phyloP scores from a whole-genome alignment of 768 basidiomycete genomes.

The Mycena crocata region DNA sequence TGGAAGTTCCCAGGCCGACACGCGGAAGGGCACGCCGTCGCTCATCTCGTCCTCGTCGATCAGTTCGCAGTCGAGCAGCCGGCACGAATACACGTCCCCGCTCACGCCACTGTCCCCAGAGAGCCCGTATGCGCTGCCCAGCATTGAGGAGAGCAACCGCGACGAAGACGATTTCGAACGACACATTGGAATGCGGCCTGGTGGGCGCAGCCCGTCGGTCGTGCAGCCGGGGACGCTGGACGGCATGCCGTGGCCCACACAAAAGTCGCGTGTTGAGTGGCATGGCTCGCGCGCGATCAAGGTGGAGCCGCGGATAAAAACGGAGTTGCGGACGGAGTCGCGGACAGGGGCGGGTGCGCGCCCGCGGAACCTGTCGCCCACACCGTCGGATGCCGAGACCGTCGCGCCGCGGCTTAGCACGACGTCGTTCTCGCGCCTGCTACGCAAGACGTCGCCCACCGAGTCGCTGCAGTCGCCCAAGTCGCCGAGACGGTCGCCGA shows the following conservation, averaged over 20 bases:
- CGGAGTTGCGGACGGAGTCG: slow-evolving; percentile 10
- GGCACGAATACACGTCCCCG: slow-evolving; percentile 8
- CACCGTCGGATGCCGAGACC: slow-evolving; percentile 33
- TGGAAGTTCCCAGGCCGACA: slow-evolving; percentile 6
- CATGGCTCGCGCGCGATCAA: neutral
- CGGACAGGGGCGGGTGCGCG: neutral
- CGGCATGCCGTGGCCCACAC: slow-evolving; percentile 43
- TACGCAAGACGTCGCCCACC: slow-evolving; percentile 30
- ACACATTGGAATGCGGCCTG: neutral
- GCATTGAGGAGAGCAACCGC: slow-evolving; percentile 28
- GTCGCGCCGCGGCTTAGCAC: slow-evolving; percentile 30
- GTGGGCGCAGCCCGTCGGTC: neutral
- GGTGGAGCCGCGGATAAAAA: neutral
- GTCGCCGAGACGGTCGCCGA: slow-evolving; percentile 24
- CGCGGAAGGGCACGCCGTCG: slow-evolving; percentile 21
- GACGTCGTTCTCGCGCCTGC: slow-evolving; percentile 37
- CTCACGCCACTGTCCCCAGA: slow-evolving; percentile 28
- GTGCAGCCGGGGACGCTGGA: slow-evolving; percentile 22
- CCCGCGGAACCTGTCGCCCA: slow-evolving; percentile 19
- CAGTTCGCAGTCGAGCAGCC: slow-evolving; percentile 9
- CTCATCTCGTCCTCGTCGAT: slow-evolving; percentile 28
- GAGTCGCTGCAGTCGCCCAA: slow-evolving; percentile 20
- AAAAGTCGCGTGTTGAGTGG: slow-evolving; percentile 40
- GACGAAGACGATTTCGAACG: neutral
- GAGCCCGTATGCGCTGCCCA: slow-evolving; percentile 11